Evolutionary conservation across 179 eudicot genomes (phyloP), one percentile per base, ranked within the genome.

Genomic region (Corrigiola litoralis): DNA sequence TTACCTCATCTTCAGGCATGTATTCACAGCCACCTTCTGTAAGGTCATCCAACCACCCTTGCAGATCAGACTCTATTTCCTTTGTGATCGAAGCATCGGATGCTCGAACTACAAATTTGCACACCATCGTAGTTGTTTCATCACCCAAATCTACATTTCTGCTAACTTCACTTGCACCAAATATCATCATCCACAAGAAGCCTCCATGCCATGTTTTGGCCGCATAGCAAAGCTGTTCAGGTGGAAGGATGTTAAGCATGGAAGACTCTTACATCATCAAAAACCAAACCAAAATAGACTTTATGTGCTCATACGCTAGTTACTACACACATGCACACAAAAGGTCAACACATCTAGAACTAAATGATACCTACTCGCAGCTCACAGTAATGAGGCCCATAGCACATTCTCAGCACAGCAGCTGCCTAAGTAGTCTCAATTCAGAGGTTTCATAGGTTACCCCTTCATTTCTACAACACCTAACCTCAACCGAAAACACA

Each of bases 121-220:
- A 92, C 53, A 84, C 81, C 98, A 92, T 89, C 27, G 92, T 83
- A 2, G 95, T 87, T 4, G 96, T 92, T 81, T 92, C 98, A 47
- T 92, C 98, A 2, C 98, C 98, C 51, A 92, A 79, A 72, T 92
- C 98, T n/a, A 92, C 95, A 40, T 92, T 90, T 72, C 90, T 64
- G 78, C 98, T 92, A 20, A 92, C 98, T 80, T 92, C 98, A 80
- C 98, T 92, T 4, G 96, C 96, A 62, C 98, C 96, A 56, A 90
- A 92, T 29, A 92, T 81, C 98, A 92, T 92, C 98, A 92, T 87
- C 63, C 98, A 95, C 28, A 92, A 63, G 60, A 92, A 92, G 37
- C 96, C 98, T 36, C 98, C 98, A 65, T 87, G 87, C 98, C 98
- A 92, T 38, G 98, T 92, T 75, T 87, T 92, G 34, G 96, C 98